These are phyloP conservation scores for Fusarium brachygibbosum DNA, from an alignment of 2,329 filamentous ascomycete species.

Conservation along the genomic window DNA sequence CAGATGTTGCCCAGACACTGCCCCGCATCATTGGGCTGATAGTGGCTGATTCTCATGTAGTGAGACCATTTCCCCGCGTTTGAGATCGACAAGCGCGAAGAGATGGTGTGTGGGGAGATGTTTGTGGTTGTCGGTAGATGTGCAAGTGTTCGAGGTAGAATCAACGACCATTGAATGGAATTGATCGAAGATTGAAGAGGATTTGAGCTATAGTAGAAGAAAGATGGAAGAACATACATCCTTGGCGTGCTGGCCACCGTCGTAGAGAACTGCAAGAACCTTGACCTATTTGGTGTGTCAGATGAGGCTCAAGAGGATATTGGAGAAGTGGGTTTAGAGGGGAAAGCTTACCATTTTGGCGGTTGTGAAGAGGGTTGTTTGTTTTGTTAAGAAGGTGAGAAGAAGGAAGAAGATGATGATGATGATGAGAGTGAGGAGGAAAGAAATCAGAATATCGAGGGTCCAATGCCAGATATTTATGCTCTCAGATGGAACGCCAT, in stretches of 20 bases:
- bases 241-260: slow-evolving; percentile 89
- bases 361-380: slow-evolving; percentile 38
- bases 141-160: slow-evolving; percentile 15
- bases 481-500: slow-evolving; percentile 36
- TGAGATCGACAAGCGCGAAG: slow-evolving; percentile 44
- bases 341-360: slow-evolving; percentile 49
- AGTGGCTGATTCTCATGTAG: slow-evolving; percentile 45
- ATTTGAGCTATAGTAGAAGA: slow-evolving; percentile 1
- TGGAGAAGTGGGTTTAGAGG: slow-evolving; percentile 6
- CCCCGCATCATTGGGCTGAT: slow-evolving; percentile 43
- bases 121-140: slow-evolving; percentile 26
- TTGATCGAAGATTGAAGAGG: slow-evolving; percentile 10
- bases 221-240: slow-evolving; percentile 69
- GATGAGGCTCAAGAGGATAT: slow-evolving; percentile 29
- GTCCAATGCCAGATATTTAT: slow-evolving; percentile 48
- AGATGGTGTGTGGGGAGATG: slow-evolving; percentile 36
- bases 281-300: slow-evolving; percentile 76
- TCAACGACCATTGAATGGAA: slow-evolving; percentile 25
- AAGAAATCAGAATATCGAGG: slow-evolving; percentile 27
- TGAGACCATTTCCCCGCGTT: slow-evolving; percentile 49
- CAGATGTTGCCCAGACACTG: slow-evolving; percentile 26
- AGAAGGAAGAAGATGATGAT: slow-evolving; percentile 39
- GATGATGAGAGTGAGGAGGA: slow-evolving; percentile 42
- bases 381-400: slow-evolving; percentile 32
- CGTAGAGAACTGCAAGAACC: slow-evolving; percentile 93